Evolutionary conservation across 208 protist genomes (phyloP).

Genomic region (Leishmania lainsoni): DNA sequence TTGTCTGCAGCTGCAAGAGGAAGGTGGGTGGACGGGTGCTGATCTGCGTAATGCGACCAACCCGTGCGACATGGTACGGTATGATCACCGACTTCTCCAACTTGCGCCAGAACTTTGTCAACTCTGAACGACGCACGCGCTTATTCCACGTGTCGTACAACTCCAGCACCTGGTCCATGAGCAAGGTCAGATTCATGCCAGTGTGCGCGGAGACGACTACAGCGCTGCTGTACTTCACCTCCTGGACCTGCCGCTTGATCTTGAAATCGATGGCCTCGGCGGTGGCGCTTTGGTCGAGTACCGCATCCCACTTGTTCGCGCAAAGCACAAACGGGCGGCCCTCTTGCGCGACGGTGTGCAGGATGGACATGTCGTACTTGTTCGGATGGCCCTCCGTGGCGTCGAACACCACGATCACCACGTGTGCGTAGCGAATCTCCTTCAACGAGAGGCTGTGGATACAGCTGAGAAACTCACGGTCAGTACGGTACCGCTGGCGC

Average conservation of each 20-base stretch:
- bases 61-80: slow-evolving; percentile 85
- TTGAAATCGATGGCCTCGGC: slow-evolving; percentile 94
- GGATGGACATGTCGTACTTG: slow-evolving; percentile 92
- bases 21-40: slow-evolving; percentile 89
- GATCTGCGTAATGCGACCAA: slow-evolving; percentile 86
- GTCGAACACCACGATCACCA: slow-evolving; percentile 91
- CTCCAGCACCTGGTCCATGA: slow-evolving; percentile 85
- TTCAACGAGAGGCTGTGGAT: slow-evolving; percentile 77
- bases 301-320: slow-evolving; percentile 94
- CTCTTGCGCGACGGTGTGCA: slow-evolving; percentile 84
- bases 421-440: slow-evolving; percentile 87
- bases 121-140: slow-evolving; percentile 74
- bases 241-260: slow-evolving; percentile 90
- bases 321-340: slow-evolving; percentile 88
- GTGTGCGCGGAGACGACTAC: slow-evolving; percentile 89
- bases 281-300: slow-evolving; percentile 86
- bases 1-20: slow-evolving; percentile 88
- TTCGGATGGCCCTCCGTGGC: slow-evolving; percentile 91
- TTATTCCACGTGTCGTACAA: slow-evolving; percentile 93
- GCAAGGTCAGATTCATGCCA: slow-evolving; percentile 86
- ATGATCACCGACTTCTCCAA: slow-evolving; percentile 91
- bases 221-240: slow-evolving; percentile 91
- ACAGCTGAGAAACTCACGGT: slow-evolving; percentile 84
- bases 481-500: slow-evolving; percentile 71
- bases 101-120: slow-evolving; percentile 91